Evolutionary conservation across 257 asterid species (phyloP).

Genomic region (Ocimum tenuiflorum): DNA sequence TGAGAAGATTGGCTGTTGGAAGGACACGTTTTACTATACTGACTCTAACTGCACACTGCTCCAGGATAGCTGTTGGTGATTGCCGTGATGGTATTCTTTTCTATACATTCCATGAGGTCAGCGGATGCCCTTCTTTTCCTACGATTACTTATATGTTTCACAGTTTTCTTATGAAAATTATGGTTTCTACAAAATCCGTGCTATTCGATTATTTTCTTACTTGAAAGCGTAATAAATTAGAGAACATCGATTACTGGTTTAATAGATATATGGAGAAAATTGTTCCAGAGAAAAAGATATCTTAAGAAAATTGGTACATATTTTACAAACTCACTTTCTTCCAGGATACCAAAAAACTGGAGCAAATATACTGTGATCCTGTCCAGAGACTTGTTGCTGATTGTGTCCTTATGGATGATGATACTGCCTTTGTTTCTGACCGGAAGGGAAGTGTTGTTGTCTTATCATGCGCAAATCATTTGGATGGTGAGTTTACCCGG

Average conservation of each 20-base stretch:
- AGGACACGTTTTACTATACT: constrained; percentile 77
- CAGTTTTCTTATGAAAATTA: neutral
- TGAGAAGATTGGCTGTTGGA: constrained; percentile 58
- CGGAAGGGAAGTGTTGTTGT: constrained; percentile 79
- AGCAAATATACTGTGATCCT: constrained; percentile 85
- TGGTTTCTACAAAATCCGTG: constrained; percentile 5
- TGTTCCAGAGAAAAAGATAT: too few species aligned
- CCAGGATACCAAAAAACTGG: constrained; percentile 79
- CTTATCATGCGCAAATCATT: constrained; percentile 61
- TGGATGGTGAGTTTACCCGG: constrained; percentile 51
- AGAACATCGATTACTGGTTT: neutral
- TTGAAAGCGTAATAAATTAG: neutral
- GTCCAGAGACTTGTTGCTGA: constrained; percentile 93
- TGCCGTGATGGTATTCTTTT: constrained; percentile 95
- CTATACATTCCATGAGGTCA: constrained; percentile 78
- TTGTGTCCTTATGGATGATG: constrained; percentile 79
- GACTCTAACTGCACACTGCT: constrained; percentile 72
- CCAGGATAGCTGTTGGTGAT: constrained; percentile 97
- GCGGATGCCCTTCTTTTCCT: constrained; percentile 22
- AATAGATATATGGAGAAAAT: too few species aligned
- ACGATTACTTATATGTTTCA: too few species aligned
- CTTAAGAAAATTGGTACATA: neutral
- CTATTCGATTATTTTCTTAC: constrained; percentile 2
- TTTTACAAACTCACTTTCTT: constrained; percentile 10
- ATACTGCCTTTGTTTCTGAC: constrained; percentile 85